Evolutionary conservation across 805 yeast species (phyloP).

Genomic region (Zygosaccharomyces bisporus): DNA sequence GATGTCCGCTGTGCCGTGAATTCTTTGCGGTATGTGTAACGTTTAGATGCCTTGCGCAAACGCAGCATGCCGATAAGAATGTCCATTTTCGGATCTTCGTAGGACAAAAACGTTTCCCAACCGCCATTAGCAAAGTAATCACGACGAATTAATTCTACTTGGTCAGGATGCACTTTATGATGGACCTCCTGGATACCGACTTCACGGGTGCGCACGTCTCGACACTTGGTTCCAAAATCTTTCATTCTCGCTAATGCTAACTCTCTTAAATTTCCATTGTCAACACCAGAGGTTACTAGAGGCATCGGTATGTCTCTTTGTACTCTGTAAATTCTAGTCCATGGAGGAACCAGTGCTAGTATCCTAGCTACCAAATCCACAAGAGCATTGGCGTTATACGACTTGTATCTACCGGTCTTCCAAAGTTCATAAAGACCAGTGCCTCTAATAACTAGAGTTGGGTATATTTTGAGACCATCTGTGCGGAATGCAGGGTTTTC

Average conservation of each 20-base stretch:
- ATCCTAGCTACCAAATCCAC: conserved; percentile 95
- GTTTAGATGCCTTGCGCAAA: conserved; percentile 81
- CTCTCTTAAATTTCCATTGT: conserved; percentile 94
- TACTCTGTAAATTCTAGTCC: conserved; percentile 98
- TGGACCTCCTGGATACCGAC: conserved; percentile 99
- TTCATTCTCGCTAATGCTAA: conserved; percentile 96
- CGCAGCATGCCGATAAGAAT: conserved; percentile 88
- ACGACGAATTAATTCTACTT: conserved; percentile 89
- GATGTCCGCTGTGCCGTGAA: conserved; percentile 80
- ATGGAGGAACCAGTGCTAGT: conserved; percentile 94
- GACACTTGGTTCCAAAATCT: conserved; percentile 92
- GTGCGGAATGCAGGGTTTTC: conserved; percentile 97
- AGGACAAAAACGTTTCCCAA: conserved; percentile 95
- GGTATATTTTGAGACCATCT: conserved; percentile 92
- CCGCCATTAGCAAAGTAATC: conserved; percentile 98
- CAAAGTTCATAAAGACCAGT: conserved; percentile 96
- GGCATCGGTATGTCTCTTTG: conserved; percentile 99
- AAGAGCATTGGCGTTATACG: conserved; percentile 90
- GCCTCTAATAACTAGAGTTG: conserved; percentile 94
- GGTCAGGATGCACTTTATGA: conserved; percentile 94
- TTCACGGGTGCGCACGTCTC: conserved; percentile 96
- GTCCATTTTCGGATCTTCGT: conserved; percentile 96
- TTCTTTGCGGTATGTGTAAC: conserved; percentile 87
- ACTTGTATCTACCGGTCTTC: conserved; percentile 92
- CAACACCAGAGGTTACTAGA: conserved; percentile 94